Evolutionary conservation across 345 rosid genomes (phyloP).

Genomic region (Hypericum perforatum): DNA sequence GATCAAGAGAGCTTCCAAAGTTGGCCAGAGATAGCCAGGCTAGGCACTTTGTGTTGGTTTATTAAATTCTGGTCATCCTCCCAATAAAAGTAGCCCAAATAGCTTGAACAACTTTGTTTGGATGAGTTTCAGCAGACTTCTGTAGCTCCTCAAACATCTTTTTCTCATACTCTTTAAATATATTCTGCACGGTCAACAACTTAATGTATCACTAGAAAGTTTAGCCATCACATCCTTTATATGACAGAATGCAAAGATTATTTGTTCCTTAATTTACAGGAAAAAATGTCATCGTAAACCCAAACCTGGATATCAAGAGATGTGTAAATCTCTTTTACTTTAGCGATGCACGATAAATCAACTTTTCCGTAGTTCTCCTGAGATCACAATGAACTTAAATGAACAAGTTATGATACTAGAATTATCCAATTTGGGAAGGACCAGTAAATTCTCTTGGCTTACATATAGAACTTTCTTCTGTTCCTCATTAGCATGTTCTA

Average conservation of each 20-base stretch:
- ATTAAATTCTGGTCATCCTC: not conserved
- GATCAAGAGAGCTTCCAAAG: too few species aligned
- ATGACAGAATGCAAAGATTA: too few species aligned
- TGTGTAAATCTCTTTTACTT: not conserved
- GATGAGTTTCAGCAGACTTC: not conserved
- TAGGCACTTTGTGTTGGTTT: too few species aligned
- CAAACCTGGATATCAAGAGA: slow-evolving; percentile 3
- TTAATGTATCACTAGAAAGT: not conserved
- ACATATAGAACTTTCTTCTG: not conserved
- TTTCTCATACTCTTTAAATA: not conserved
- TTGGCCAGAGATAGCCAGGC: too few species aligned
- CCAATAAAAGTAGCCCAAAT: not conserved
- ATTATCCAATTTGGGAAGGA: too few species aligned
- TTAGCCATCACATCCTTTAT: too few species aligned
- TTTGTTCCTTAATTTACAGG: too few species aligned
- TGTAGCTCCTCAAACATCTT: not conserved
- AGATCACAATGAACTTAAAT: not conserved
- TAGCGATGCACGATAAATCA: not conserved
- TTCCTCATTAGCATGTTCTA: slow-evolving; percentile 1
- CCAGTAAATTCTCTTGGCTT: not conserved
- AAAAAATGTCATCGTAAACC: not conserved
- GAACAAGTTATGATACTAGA: not conserved
- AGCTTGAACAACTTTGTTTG: not conserved
- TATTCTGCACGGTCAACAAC: not conserved
- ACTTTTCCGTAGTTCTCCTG: not conserved